Percentiles rank a stretch among this genome's conserved stretches.
phyloP scores from a whole-genome alignment of 495 filamentous ascomycete genomes.

The Talaromyces borbonicus region DNA sequence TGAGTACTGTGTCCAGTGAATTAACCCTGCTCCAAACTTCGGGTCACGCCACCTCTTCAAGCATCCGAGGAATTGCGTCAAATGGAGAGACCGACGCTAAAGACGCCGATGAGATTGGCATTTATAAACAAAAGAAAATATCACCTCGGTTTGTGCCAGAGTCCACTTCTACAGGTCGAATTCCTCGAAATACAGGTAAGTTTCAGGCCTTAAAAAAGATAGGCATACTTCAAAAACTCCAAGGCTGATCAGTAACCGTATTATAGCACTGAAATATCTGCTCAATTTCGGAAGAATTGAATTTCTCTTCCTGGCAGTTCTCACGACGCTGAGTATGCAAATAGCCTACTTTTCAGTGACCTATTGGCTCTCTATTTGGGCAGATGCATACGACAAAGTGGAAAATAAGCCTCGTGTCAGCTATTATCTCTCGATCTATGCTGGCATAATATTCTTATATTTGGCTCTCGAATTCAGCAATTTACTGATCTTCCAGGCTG shows the following conservation, averaged over 20 bases:
- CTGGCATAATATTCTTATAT: slow-evolving; percentile 12
- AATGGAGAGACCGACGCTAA: neutral
- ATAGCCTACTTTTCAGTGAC: slow-evolving; percentile 18
- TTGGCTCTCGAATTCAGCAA: slow-evolving; percentile 16
- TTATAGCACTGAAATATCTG: slow-evolving; percentile 17
- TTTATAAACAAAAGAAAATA: neutral
- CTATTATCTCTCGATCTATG: slow-evolving; percentile 18
- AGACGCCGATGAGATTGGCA: neutral
- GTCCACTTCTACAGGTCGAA: slow-evolving; percentile 15
- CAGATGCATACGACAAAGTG: slow-evolving; percentile 14
- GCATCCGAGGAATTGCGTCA: neutral
- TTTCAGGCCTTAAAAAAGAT: too few relatives aligned
- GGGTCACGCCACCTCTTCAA: neutral
- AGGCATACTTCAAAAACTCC: too few relatives aligned
- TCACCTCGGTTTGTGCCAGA: slow-evolving; percentile 7
- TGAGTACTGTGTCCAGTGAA: slow-evolving; percentile 3
- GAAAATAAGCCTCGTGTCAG: slow-evolving; percentile 8
- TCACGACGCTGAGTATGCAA: slow-evolving; percentile 15
- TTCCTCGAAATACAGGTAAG: slow-evolving; percentile 19
- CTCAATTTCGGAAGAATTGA: slow-evolving; percentile 13
- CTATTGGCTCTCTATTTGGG: slow-evolving; percentile 21
- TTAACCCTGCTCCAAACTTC: neutral
- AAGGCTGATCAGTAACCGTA: too few relatives aligned
- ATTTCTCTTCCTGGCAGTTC: slow-evolving; percentile 13
- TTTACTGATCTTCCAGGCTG: slow-evolving; percentile 18